Base-by-base conservation (phyloP, 495 filamentous ascomycete genomes). In the Wilcoxina mikolae region DNA sequence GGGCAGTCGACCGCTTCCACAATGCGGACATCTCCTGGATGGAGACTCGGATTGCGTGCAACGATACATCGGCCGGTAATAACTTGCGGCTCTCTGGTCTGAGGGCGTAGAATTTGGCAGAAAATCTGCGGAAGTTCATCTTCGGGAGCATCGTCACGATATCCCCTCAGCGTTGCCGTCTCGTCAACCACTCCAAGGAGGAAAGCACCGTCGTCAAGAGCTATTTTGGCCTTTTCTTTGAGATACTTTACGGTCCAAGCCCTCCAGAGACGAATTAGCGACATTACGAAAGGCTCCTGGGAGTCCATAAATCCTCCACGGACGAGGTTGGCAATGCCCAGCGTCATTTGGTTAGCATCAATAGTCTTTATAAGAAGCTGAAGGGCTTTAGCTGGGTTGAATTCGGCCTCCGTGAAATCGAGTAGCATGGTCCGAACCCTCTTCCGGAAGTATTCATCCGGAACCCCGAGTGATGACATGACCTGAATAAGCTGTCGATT, bases 131-230 rank as follows among this genome's bases (percentile, higher is more conserved):
- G 54, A 3, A 52, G 56, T 28, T 55, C 56, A 45, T 58, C 62
- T 43, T 52, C 60, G 43, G 43, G 52, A 18, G 26, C 51, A 3
- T 70, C 56, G 3, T 72, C 49, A 46, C 70, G 79, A 60, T 90
- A 77, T 0, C 91, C 93, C 55, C 78, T 72, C 12, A 99, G 67
- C 0, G 75, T 82, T 1, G 69, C 74, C 1, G 82, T 87, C 68
- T 99, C 93, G 58, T 96, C 91, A 28, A 85, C 77, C 51, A 84
- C 85, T 12, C 91, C 91, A n/a, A 96, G 74, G 0, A 96, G 70
- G 60, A 88, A 90, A 20, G 91, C 89, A 0, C 90, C 85, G 47
- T 86, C 63, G 0, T 88, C 80, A 27, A 99, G 77, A 1, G 77
- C 69, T 52, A 99, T 87, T 51, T 78, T 82, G 0, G 93, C 89